Evolutionary conservation across 495 filamentous ascomycete genomes (phyloP).

Genomic region (Haplographium delicatum): DNA sequence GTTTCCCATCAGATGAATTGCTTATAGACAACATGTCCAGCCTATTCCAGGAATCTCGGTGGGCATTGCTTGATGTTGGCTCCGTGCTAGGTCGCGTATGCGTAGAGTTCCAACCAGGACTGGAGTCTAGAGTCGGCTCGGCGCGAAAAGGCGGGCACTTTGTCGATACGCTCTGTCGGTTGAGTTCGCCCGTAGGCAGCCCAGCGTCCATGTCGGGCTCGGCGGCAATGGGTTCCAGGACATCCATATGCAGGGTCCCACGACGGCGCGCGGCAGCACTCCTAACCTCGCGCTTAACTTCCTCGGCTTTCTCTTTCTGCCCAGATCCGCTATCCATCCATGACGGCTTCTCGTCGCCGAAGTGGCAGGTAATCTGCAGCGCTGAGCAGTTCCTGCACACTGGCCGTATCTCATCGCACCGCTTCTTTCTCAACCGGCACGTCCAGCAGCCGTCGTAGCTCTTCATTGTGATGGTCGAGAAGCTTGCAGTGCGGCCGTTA

Average conservation of each 20-base stretch:
- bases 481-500: neutral
- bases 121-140: conserved; percentile 8
- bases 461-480: conserved; percentile 3
- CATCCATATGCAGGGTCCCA: conserved; percentile 23
- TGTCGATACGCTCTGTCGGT: neutral
- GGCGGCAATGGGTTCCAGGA: conserved; percentile 8
- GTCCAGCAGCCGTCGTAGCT: conserved; percentile 22
- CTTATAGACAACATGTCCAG: conserved; percentile 4
- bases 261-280: conserved; percentile 36
- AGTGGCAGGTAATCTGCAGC: conserved; percentile 30
- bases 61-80: conserved; percentile 5
- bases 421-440: conserved; percentile 34
- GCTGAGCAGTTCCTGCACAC: conserved; percentile 27
- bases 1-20: conserved; percentile 6
- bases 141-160: conserved; percentile 1
- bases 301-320: conserved; percentile 43
- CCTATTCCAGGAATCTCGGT: conserved; percentile 6
- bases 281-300: conserved; percentile 45
- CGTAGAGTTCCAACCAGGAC: conserved; percentile 2
- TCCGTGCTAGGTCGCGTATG: conserved; percentile 7
- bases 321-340: conserved; percentile 36
- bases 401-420: conserved; percentile 34
- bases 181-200: conserved; percentile 8
- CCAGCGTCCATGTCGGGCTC: conserved; percentile 5
- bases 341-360: conserved; percentile 23